Conservation (phyloP, 1,139 yeast genomes). For the Blastobotrys persicus region DNA sequence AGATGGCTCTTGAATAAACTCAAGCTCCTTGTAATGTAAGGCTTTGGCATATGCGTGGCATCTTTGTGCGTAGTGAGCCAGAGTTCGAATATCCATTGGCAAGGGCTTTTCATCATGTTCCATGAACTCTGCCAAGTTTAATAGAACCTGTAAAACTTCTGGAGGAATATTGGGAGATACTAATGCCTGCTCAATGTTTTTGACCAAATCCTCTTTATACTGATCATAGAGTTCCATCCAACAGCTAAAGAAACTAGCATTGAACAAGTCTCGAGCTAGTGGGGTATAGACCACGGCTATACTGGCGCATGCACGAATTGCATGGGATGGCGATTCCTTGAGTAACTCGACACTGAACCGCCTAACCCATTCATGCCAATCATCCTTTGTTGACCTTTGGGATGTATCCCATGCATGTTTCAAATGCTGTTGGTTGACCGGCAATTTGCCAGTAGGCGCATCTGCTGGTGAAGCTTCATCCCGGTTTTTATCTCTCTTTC, state of each 20-base stretch:
- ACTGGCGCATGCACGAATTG: slow-evolving; percentile 89
- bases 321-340: slow-evolving; percentile 93
- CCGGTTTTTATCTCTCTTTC: slow-evolving; percentile 41
- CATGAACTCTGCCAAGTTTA: slow-evolving; percentile 93
- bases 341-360: slow-evolving; percentile 79
- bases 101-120: slow-evolving; percentile 95
- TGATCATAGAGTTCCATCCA: slow-evolving; percentile 94
- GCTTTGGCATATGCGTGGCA: slow-evolving; percentile 99
- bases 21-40: slow-evolving; percentile 90
- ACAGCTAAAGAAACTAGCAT: slow-evolving; percentile 92
- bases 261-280: slow-evolving; percentile 84
- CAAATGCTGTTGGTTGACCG: slow-evolving; percentile 73
- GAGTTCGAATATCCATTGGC: slow-evolving; percentile 83
- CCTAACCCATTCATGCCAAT: slow-evolving; percentile 98
- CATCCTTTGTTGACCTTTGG: slow-evolving; percentile 85
- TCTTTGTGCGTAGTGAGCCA: slow-evolving; percentile 90
- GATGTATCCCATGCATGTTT: slow-evolving; percentile 91
- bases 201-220: slow-evolving; percentile 86
- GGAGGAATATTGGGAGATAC: slow-evolving; percentile 93
- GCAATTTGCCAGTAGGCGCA: slow-evolving; percentile 71
- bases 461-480: slow-evolving; percentile 62
- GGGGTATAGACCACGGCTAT: slow-evolving; percentile 88
- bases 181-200: slow-evolving; percentile 80
- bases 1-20: slow-evolving; percentile 89
- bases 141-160: slow-evolving; percentile 84